Base-by-base conservation (phyloP, 1,139 yeast genomes). In the Suhomyces kunorum region DNA sequence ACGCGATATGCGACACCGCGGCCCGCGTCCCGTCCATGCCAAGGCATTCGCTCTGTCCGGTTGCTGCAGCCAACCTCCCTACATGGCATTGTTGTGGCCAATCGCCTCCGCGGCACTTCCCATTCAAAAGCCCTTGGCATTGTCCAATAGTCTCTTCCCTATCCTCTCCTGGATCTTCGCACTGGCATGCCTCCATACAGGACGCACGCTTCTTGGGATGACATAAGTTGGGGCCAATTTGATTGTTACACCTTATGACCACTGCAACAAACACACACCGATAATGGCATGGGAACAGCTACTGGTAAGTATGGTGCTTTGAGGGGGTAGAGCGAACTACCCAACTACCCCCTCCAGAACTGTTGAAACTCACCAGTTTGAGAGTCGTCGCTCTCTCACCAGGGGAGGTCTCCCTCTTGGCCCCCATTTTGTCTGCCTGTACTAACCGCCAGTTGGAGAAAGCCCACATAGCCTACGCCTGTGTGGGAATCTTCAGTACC, bases 401-500 rank as follows among this genome's bases (percentile, higher is more conserved):
- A 17, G 14, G 14, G 8, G 8, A 17, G 14, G 24, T 6, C 12
- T 16, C 2, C 7, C 19, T 16, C 24, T 22, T 6, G 17, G 12
- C 25, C 24, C 3, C 24, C 24, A 11, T 20, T 8, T 3, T 2
- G 4, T 22, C 14, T 8, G 8, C 7, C 20, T 15, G 3, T n/a
- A 55, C 62, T 51, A 55, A 51, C 57, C 8, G 12, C 30, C 45
- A 68, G 74, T 45, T 70, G 36, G 69, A 70, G 36, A 60, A 64
- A 42, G 59, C 96, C 1, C 98, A 92, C 63, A 77, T 89, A 20
- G 96, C 97, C 0, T 92, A 92, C 58, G 97, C 98, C 8, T 81
- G 92, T 53, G 77, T 90, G 15, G 98, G 98, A 32, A 86, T 89
- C 15, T 94, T 94, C 59, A 80, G 95, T 40, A 80, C 95, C 7